Percentiles rank a stretch among this genome's conserved stretches.
phyloP scores from a whole-genome alignment of 495 filamentous ascomycete species.

The Evansstolkia leycettana region DNA sequence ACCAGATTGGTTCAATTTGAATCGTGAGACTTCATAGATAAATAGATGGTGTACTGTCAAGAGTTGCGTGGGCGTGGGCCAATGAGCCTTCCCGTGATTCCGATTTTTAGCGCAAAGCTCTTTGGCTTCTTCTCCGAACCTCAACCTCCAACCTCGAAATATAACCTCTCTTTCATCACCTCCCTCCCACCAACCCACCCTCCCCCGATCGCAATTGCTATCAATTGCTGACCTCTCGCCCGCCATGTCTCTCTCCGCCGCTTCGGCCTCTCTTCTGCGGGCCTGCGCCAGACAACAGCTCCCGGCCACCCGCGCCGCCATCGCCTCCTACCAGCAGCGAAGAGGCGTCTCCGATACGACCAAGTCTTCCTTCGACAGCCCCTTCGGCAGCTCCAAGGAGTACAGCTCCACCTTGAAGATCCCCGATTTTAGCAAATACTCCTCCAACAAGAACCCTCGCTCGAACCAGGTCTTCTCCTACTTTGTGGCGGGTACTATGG shows the following conservation, averaged over 20 bases:
- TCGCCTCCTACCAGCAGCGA: slow-evolving; percentile 37
- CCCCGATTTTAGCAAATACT: slow-evolving; percentile 84
- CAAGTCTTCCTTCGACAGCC: slow-evolving; percentile 39
- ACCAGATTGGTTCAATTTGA: too few relatives aligned
- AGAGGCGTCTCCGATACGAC: slow-evolving; percentile 31
- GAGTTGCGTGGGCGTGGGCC: slow-evolving; percentile 9
- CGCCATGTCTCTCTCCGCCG: slow-evolving; percentile 36
- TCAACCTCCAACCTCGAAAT: slow-evolving; percentile 29
- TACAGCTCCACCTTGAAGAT: slow-evolving; percentile 51
- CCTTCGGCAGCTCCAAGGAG: slow-evolving; percentile 32
- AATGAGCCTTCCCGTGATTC: slow-evolving; percentile 35
- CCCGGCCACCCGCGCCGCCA: slow-evolving; percentile 30
- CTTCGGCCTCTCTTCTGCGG: slow-evolving; percentile 37
- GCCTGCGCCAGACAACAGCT: slow-evolving; percentile 38
- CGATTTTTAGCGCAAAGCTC: slow-evolving; percentile 37
- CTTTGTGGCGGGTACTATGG: slow-evolving; percentile 96
- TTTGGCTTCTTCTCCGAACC: slow-evolving; percentile 21
- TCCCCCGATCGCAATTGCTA: slow-evolving; percentile 24
- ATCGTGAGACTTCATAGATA: too few relatives aligned
- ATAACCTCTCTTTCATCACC: slow-evolving; percentile 19
- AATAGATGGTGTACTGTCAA: too few relatives aligned
- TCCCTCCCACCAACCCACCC: slow-evolving; percentile 8
- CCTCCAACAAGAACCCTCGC: slow-evolving; percentile 47
- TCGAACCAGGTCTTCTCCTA: slow-evolving; percentile 83
- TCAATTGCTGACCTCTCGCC: slow-evolving; percentile 21